Percentiles rank a stretch among this genome's conserved stretches.
These are phyloP conservation scores for Austroboletus eburneus DNA, from an alignment of 768 basidiomycete species.

Conservation along the genomic window DNA sequence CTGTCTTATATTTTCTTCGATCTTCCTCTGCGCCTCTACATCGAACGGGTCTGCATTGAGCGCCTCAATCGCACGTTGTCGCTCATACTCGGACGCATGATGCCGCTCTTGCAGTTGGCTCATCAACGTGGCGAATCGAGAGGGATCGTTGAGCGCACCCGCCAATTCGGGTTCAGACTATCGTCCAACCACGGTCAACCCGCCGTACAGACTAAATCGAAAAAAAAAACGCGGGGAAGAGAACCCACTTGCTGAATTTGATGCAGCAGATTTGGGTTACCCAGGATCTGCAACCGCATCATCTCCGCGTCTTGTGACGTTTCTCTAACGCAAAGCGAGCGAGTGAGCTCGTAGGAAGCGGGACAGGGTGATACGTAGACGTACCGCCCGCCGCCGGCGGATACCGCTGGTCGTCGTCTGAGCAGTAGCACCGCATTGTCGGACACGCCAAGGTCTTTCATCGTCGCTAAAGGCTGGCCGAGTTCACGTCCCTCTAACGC, in stretches of 20 bases:
- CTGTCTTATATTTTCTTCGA: conserved; percentile 90
- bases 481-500: conserved; percentile 66
- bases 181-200: neutral
- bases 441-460: conserved; percentile 57
- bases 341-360: too few relatives aligned
- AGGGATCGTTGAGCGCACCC: conserved; percentile 60
- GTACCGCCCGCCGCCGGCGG: conserved; percentile 42
- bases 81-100: conserved; percentile 47
- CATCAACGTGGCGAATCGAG: conserved; percentile 71
- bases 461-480: conserved; percentile 59
- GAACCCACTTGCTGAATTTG: conserved; percentile 58
- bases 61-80: conserved; percentile 56
- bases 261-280: conserved; percentile 75
- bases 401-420: conserved; percentile 52
- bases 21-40: conserved; percentile 86
- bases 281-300: conserved; percentile 84
- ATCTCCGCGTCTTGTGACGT: conserved; percentile 83
- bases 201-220: too few relatives aligned
- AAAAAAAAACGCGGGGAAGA: too few relatives aligned
- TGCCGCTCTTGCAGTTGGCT: conserved; percentile 57
- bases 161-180: conserved; percentile 84
- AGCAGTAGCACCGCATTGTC: conserved; percentile 65
- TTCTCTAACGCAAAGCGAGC: too few relatives aligned
- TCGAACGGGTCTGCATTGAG: conserved; percentile 90
- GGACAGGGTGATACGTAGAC: too few relatives aligned